phyloP scores from a whole-genome alignment of 495 filamentous ascomycete species.

The Penicillium flavigenum region DNA sequence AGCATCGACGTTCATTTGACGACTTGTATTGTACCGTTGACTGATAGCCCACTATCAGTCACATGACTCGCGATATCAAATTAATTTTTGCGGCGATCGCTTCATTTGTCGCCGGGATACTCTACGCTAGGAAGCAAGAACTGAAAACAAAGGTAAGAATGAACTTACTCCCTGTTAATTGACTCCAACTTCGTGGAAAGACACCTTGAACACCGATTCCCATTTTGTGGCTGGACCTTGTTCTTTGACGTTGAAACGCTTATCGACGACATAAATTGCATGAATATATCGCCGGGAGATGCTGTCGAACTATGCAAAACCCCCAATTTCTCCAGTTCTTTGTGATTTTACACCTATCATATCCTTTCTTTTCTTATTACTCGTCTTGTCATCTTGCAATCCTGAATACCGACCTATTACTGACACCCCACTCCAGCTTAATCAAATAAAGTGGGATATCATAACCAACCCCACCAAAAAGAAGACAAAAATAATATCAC shows the following conservation, averaged over 20 bases:
- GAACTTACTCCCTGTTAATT: not conserved
- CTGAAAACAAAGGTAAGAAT: slow-evolving; percentile 26
- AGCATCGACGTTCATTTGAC: not conserved
- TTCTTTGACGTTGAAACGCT: slow-evolving; percentile 12
- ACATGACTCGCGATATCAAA: slow-evolving; percentile 31
- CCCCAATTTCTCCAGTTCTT: not conserved
- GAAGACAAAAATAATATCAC: slow-evolving; percentile 4
- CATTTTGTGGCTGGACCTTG: slow-evolving; percentile 8
- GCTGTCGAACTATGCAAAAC: not conserved
- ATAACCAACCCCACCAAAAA: slow-evolving; percentile 7
- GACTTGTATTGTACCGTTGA: not conserved
- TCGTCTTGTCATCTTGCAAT: not conserved
- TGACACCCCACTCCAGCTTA: slow-evolving; percentile 12
- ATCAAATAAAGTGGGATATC: slow-evolving; percentile 9
- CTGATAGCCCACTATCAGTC: slow-evolving; percentile 25
- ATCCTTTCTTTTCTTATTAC: not conserved
- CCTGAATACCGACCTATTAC: not conserved
- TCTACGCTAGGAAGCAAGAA: slow-evolving; percentile 13
- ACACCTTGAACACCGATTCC: not conserved
- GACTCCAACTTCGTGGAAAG: not conserved
- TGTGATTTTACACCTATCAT: not conserved
- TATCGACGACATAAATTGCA: slow-evolving; percentile 19
- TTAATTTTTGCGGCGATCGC: slow-evolving; percentile 26
- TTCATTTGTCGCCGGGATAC: slow-evolving; percentile 9
- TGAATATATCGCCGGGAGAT: not conserved